phyloP scores from a whole-genome alignment of 1,139 yeast genomes.

The Chernovozyma sophiae-reginae region DNA sequence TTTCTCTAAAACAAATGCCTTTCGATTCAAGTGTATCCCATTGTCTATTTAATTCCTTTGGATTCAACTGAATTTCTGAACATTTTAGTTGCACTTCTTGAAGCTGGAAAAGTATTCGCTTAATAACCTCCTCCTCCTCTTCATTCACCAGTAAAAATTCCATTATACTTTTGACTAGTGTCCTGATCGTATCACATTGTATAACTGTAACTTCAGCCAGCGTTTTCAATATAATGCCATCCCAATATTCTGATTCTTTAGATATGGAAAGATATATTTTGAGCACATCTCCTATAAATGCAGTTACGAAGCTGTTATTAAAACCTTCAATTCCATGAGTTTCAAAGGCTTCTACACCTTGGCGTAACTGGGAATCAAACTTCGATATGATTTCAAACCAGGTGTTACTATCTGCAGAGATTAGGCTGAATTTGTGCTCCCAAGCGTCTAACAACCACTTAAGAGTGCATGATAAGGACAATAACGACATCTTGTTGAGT shows the following conservation, averaged over 20 bases:
- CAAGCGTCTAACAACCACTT: background rate
- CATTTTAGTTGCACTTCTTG: background rate
- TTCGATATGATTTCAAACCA: background rate
- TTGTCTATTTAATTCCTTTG: background rate
- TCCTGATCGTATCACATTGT: background rate
- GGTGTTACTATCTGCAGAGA: background rate
- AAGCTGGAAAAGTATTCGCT: background rate
- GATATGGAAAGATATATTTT: background rate
- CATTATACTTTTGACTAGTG: background rate
- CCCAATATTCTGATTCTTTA: background rate
- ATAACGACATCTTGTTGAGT: background rate
- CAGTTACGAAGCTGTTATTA: background rate
- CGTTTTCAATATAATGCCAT: background rate
- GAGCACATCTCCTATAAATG: background rate
- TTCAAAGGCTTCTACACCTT: background rate
- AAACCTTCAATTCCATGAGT: background rate
- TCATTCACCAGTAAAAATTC: background rate
- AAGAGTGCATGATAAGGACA: background rate
- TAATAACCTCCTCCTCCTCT: background rate
- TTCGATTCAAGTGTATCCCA: background rate
- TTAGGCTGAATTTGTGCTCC: background rate
- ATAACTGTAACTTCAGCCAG: background rate
- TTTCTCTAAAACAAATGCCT: background rate
- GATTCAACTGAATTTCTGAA: background rate
- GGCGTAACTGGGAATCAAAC: background rate